Conservation (phyloP, 805 yeast genomes). For the Myxozyma nipponensis region DNA sequence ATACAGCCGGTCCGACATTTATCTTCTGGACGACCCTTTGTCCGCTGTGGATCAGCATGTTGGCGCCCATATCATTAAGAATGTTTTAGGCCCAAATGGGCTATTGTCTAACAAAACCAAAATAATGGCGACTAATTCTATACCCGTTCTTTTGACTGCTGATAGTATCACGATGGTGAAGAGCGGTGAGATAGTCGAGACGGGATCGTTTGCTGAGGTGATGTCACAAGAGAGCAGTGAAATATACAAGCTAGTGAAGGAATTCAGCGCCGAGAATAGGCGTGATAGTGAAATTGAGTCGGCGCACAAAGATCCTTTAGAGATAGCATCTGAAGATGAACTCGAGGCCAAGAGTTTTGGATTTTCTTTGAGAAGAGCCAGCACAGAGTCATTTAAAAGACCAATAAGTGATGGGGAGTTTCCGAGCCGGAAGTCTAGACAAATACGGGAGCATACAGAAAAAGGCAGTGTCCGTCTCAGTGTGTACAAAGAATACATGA, state of each 20-base stretch:
- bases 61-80: constrained; percentile 74
- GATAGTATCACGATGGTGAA: constrained; percentile 63
- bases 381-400: constrained; percentile 54
- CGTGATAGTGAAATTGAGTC: constrained; percentile 1
- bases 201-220: constrained; percentile 34
- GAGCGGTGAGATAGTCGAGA: constrained; percentile 42
- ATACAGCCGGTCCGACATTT: constrained; percentile 87
- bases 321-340: constrained; percentile 4
- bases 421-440: constrained; percentile 26
- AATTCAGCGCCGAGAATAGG: constrained; percentile 16
- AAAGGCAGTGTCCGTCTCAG: constrained; percentile 91
- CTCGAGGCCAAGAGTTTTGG: constrained; percentile 10
- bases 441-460: constrained; percentile 69
- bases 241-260: constrained; percentile 23
- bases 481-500: constrained; percentile 77
- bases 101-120: constrained; percentile 68
- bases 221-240: constrained; percentile 17
- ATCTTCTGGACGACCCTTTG: constrained; percentile 83
- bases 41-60: constrained; percentile 98
- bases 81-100: constrained; percentile 79
- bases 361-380: constrained; percentile 52
- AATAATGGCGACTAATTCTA: constrained; percentile 80
- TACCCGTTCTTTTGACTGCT: constrained; percentile 74
- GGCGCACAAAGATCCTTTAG: constrained; percentile 11
- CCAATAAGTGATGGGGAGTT: constrained; percentile 29